Percentiles rank a stretch among this genome's conserved stretches.
These are phyloP conservation scores for Aphanoascus verrucosus DNA, from an alignment of 2,329 filamentous ascomycete species.

Conservation along the genomic window DNA sequence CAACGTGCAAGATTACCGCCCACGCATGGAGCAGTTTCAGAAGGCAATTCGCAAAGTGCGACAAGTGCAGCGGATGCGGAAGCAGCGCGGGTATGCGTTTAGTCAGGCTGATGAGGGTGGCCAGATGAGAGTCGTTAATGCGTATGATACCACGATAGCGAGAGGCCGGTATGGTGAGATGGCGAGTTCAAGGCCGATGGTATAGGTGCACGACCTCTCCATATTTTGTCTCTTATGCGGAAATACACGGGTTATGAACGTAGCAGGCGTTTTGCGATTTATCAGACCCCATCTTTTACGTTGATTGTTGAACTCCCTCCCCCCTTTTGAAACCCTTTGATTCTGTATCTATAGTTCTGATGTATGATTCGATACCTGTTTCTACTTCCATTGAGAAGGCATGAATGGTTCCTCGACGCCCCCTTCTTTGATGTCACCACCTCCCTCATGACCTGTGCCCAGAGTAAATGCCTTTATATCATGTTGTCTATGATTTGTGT, in stretches of 20 bases:
- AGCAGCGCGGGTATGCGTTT: constrained; percentile 96
- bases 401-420: too few species aligned
- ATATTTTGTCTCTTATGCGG: neutral
- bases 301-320: neutral
- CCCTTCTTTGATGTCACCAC: too few species aligned
- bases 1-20: constrained; percentile 97
- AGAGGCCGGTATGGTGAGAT: constrained; percentile 94
- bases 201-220: constrained; percentile 18
- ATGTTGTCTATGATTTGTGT: too few species aligned
- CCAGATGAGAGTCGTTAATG: constrained; percentile 87
- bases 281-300: neutral
- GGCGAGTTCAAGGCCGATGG: constrained; percentile 48
- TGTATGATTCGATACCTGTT: too few species aligned
- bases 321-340: too few species aligned
- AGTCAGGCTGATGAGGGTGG: constrained; percentile 87
- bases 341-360: neutral
- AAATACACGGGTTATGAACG: neutral
- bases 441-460: too few species aligned
- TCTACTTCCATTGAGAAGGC: too few species aligned
- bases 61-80: constrained; percentile 97
- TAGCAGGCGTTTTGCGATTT: neutral
- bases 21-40: constrained; percentile 99
- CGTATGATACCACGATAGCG: constrained; percentile 91
- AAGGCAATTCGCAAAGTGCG: constrained; percentile 97
- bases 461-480: too few species aligned